Evolutionary conservation across 495 filamentous ascomycete species (phyloP).

Genomic region (Sordaria brevicollis): DNA sequence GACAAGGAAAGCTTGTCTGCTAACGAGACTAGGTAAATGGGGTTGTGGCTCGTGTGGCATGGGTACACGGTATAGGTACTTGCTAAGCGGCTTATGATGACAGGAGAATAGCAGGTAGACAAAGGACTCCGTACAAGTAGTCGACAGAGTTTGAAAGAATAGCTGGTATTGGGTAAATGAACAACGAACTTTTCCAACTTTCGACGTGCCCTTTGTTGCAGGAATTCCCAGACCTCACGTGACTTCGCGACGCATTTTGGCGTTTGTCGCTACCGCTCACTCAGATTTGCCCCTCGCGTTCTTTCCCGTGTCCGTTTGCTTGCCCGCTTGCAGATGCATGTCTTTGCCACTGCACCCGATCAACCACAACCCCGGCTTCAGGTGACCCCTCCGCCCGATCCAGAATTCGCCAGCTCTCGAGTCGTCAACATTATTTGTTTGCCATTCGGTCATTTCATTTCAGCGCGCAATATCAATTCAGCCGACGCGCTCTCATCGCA

Average conservation of each 20-base stretch:
- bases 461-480: neutral
- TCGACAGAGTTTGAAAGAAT: neutral
- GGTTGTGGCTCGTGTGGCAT: neutral
- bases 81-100: neutral
- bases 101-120: neutral
- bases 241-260: conserved; percentile 6
- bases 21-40: neutral
- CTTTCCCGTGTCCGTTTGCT: neutral
- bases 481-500: neutral
- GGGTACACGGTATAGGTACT: neutral
- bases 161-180: neutral
- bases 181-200: no score
- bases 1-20: neutral
- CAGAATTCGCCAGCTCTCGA: neutral
- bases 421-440: neutral
- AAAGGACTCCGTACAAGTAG: neutral
- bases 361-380: neutral
- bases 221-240: conserved; percentile 2
- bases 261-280: neutral
- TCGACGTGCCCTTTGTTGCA: neutral
- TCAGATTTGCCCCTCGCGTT: neutral
- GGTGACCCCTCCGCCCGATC: neutral
- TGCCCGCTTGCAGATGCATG: neutral
- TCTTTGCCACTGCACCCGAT: neutral
- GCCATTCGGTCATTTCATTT: neutral